These are phyloP conservation scores for Lolium multiflorum DNA, from an alignment of 176 grass and related monocot genomes.

Conservation along the genomic window DNA sequence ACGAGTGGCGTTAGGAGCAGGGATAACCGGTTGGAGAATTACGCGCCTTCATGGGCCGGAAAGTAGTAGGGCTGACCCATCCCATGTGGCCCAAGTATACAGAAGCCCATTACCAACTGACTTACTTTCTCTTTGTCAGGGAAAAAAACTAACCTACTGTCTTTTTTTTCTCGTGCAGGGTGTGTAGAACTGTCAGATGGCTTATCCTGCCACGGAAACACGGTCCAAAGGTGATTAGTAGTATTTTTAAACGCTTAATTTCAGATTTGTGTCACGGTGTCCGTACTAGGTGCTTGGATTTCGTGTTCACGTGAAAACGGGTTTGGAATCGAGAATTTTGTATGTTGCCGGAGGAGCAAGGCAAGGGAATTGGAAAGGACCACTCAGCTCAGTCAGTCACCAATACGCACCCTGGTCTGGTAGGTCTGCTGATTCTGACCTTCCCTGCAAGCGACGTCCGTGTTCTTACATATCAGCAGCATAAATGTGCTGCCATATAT, in stretches of 20 bases:
- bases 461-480: background rate
- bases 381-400: background rate
- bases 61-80: background rate
- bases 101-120: background rate
- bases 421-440: constrained; percentile 40
- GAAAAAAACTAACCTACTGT: background rate
- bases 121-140: no score
- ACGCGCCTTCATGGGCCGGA: background rate
- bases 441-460: constrained; percentile 46
- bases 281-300: constrained; percentile 1
- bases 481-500: background rate
- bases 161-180: no score
- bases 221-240: background rate
- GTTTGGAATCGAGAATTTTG: background rate
- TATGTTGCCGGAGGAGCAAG: constrained; percentile 18
- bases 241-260: background rate
- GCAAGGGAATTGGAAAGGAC: background rate
- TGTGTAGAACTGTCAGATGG: no score
- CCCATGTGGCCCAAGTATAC: background rate
- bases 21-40: no score
- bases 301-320: constrained; percentile 19
- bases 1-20: background rate
- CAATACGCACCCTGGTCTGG: background rate
- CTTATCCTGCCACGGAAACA: background rate
- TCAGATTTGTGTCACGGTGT: background rate